Evolutionary conservation across 331 rosid genomes (phyloP), one percentile per base, ranked within the genome.

Genomic region (Pyrus hybrid): DNA sequence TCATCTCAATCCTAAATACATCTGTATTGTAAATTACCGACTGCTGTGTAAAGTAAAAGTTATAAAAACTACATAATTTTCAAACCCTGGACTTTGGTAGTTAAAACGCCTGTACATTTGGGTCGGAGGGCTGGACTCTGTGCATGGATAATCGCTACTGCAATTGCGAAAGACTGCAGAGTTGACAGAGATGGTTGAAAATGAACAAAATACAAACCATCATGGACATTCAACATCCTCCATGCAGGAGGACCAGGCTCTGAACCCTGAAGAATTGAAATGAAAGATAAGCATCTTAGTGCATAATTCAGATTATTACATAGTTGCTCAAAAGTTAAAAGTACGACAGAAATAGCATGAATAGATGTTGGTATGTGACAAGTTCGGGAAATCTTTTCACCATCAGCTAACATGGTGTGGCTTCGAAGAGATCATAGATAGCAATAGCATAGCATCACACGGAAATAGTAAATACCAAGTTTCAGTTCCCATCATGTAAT

Each of bases 91-190:
- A 75, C 81, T 82, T 78, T 67, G 76, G 68, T 66, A 80, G 68
- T 87, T 80, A 72, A 71, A 63, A 41, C 47, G 83, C 84, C 83
- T 79, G 80, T 56, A 81, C 84, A 77, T 78, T 78, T 79, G 45
- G 91, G 88, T 77, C 79, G 91, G 72, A 95, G 94, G 81, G 82
- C 62, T 26, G 98, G 96, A 77, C 90, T 89, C 77, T 77, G 89
- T 2, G 82, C 63, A 81, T 95, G 98, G 81, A 95, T 78, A n/a
- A 89, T 79, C 11, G 98, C 99, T 77, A 92, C 93, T 3, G 97
- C 96, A 16, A 95, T 87, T 69, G 98, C 91, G 84, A 95, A 91
- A 71, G 93, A 86, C 84, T 95, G 98, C 68, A 95, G 87, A 56
- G 84, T 75, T 9, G 96, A 92, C 41, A 95, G 79, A 68, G 86